Evolutionary conservation across 1,284 basidiomycete species (phyloP), one percentile per base, ranked within the genome.

Genomic region (Puccinia horiana): DNA sequence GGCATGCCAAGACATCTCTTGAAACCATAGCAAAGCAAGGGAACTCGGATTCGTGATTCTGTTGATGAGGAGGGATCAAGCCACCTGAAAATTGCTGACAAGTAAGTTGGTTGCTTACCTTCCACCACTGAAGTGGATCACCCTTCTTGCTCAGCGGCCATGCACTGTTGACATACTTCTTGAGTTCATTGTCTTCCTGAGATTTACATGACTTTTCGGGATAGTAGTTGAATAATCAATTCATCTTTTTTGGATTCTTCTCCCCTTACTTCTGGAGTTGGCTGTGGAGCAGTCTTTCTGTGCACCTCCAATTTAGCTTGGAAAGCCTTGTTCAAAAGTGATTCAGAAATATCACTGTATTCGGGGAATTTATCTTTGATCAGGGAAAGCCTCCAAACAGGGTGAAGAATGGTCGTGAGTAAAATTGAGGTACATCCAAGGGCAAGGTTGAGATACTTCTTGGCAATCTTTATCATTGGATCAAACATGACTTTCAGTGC

Each of bases 381-480:
- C 20, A 70, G n/a, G 20, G 3, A 18, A 12, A 70, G 67, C 35
- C 67, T 70, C 67, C 67, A 70, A 16, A 40, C 67, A 3, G 44
- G 67, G 67, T 70, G 67, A 26, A 70, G 44, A 3, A 44, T 44
- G 1, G 67, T 47, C 2, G 67, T 23, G 9, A 70, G 40, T 9
- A 70, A 26, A 8, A 70, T 26, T 12, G 67, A 2, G n/a, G 6
- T 2, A 47, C 67, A 70, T 16, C 26, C n/a, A 29, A 70, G 6
- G 3, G 67, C 67, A 1, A 70, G 18, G n/a, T 44, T 14, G 5
- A 1, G 42, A 37, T 47, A 70, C 23, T 70, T 70, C 4, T 70
- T 70, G 37, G 67, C 67, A 14, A 70, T 14, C 23, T 70, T 42
- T n/a, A 70, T 70, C 67, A 70, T 70, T 12, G 42, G 67, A 49